phyloP scores from a whole-genome alignment of 1,139 yeast species.

The Kluyveromyces sp. region DNA sequence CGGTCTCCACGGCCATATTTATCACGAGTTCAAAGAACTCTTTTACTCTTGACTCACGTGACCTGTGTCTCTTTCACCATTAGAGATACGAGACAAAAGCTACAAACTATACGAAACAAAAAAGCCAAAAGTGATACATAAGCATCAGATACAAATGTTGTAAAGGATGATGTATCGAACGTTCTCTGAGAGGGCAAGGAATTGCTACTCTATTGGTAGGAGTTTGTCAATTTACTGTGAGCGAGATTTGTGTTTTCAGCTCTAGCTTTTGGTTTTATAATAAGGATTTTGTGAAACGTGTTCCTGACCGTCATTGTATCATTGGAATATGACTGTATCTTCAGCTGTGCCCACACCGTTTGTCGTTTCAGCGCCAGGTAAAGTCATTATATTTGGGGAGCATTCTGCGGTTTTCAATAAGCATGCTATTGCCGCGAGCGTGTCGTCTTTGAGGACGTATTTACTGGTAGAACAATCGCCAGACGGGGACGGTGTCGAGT shows the following conservation, averaged over 20 bases:
- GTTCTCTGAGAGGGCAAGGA: no score
- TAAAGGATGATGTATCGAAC: no score
- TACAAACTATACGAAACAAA: background rate
- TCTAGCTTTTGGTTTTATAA: background rate
- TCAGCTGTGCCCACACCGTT: conserved; percentile 39
- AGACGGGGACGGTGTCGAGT: conserved; percentile 38
- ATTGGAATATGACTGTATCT: conserved; percentile 1
- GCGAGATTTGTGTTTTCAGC: background rate
- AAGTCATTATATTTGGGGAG: conserved; percentile 92
- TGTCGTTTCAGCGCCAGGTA: conserved; percentile 90
- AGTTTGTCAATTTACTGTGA: no score
- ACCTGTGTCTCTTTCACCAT: background rate
- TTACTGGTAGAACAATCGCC: conserved; percentile 47
- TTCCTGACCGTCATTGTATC: background rate
- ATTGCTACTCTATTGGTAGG: no score
- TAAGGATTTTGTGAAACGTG: background rate
- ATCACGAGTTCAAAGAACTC: no score
- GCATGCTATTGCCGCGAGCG: conserved; percentile 37
- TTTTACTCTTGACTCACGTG: no score
- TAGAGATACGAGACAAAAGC: background rate
- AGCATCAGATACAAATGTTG: background rate
- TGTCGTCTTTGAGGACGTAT: conserved; percentile 51
- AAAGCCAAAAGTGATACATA: background rate
- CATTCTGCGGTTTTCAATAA: conserved; percentile 93
- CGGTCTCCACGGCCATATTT: no score